Evolutionary conservation across 148 eudicot species (phyloP).

Genomic region (Rhododendron mucronatum): DNA sequence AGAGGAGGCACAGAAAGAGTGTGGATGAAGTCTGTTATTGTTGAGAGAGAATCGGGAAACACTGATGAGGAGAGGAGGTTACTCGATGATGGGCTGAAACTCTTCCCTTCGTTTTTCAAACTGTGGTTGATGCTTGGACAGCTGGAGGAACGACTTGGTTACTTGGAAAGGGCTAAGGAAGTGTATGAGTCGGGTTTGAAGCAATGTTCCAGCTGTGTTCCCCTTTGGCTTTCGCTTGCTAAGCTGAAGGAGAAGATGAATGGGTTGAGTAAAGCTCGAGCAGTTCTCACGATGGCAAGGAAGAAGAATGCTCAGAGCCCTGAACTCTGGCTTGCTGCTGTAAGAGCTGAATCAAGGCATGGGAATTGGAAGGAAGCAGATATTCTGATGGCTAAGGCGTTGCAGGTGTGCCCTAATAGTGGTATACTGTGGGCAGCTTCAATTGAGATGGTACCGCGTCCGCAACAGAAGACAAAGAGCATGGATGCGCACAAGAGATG

Average conservation of each 20-base stretch:
- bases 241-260: constrained; percentile 72
- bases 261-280: constrained; percentile 83
- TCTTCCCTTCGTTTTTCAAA: constrained; percentile 43
- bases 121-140: constrained; percentile 94
- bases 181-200: constrained; percentile 61
- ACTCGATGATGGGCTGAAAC: constrained; percentile 72
- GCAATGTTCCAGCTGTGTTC: constrained; percentile 63
- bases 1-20: constrained; percentile 83
- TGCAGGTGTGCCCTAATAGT: constrained; percentile 90
- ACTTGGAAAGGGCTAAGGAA: constrained; percentile 53
- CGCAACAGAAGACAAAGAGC: constrained; percentile 74
- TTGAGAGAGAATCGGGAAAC: constrained; percentile 77
- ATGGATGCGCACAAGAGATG: constrained; percentile 12
- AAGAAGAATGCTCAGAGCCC: constrained; percentile 67
- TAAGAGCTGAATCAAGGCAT: constrained; percentile 32
- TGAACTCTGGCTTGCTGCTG: no score
- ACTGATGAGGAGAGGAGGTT: constrained; percentile 48
- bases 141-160: constrained; percentile 59
- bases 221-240: constrained; percentile 86
- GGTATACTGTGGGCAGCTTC: constrained; percentile 93
- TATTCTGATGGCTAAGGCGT: constrained; percentile 85
- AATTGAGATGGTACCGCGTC: constrained; percentile 86
- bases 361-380: constrained; percentile 79
- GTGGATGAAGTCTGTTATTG: constrained; percentile 93
- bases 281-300: constrained; percentile 74